A percentile compares a stretch with the other conserved stretches of the same genome.
These are phyloP conservation scores for Pichia pseudocactophila DNA, from an alignment of 805 yeast species.

Conservation along the genomic window DNA sequence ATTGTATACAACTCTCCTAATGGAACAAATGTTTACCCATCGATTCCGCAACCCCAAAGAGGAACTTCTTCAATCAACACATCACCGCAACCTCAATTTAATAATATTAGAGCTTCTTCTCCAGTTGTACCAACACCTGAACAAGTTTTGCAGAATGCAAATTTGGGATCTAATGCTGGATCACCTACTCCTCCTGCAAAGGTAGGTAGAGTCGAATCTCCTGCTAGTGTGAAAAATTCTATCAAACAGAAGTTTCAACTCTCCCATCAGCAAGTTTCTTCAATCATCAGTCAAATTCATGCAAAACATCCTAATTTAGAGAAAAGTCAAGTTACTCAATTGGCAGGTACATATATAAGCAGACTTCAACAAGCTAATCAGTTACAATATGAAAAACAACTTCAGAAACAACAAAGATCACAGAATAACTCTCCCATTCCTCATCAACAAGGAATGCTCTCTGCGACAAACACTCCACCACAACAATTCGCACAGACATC, in stretches of 20 bases:
- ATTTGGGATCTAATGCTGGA: not conserved
- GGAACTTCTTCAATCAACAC: not conserved
- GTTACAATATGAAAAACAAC: conserved; percentile 19
- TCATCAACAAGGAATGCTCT: too few species aligned
- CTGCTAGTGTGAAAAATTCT: conserved; percentile 6
- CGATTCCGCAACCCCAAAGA: conserved; percentile 1
- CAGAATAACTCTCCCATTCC: conserved; percentile 8
- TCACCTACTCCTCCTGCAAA: conserved; percentile 11
- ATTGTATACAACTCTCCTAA: not conserved
- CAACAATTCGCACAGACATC: not conserved
- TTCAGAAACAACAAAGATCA: conserved; percentile 11
- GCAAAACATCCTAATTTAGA: conserved; percentile 54
- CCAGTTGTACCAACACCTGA: conserved; percentile 20
- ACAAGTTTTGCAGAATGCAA: conserved; percentile 14
- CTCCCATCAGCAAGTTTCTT: conserved; percentile 56
- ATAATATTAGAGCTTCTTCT: conserved; percentile 1
- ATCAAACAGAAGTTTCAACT: conserved; percentile 26
- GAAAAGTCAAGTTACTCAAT: conserved; percentile 55
- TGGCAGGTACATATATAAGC: conserved; percentile 58
- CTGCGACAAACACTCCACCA: too few species aligned
- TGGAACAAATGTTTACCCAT: not conserved
- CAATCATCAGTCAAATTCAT: conserved; percentile 55
- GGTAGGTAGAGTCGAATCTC: not conserved
- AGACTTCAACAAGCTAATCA: conserved; percentile 34
- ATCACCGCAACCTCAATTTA: conserved; percentile 3